These are phyloP conservation scores for Drosera spatulata DNA, from an alignment of 179 eudicot genomes.

Conservation along the genomic window DNA sequence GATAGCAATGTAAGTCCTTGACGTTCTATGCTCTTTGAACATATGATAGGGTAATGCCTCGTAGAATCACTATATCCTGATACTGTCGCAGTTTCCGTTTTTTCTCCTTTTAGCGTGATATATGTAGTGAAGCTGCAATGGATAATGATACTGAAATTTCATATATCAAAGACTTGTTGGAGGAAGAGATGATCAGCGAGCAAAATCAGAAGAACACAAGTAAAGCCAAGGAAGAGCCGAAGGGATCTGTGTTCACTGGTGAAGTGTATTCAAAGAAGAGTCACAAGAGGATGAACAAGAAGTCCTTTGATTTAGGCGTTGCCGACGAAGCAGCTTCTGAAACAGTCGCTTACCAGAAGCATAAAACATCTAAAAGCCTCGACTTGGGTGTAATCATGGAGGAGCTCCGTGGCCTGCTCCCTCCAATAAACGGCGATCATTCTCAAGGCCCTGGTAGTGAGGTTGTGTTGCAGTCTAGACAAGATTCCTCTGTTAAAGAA, in stretches of 20 bases:
- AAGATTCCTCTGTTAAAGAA: slow-evolving; percentile 24
- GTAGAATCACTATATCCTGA: too few relatives aligned
- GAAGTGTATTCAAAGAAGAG: slow-evolving; percentile 24
- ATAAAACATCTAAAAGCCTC: slow-evolving; percentile 29
- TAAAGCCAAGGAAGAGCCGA: slow-evolving; percentile 10
- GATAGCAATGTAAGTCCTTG: too few relatives aligned
- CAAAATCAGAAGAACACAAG: not conserved
- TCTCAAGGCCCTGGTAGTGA: slow-evolving; percentile 17
- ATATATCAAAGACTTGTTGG: slow-evolving; percentile 85
- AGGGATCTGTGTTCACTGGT: slow-evolving; percentile 14
- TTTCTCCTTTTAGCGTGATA: slow-evolving; percentile 33
- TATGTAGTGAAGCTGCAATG: slow-evolving; percentile 16
- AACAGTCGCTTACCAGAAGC: slow-evolving; percentile 22
- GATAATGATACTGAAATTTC: slow-evolving; percentile 25
- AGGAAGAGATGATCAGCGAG: slow-evolving; percentile 55
- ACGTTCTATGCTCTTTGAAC: too few relatives aligned
- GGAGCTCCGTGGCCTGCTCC: slow-evolving; percentile 46
- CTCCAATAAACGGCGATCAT: slow-evolving; percentile 21
- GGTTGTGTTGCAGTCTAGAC: slow-evolving; percentile 12
- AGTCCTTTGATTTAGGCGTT: slow-evolving; percentile 38
- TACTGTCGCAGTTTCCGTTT: not conserved
- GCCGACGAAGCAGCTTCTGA: slow-evolving; percentile 5
- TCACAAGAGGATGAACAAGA: slow-evolving; percentile 30
- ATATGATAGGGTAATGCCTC: too few relatives aligned
- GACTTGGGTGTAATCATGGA: slow-evolving; percentile 47